These are phyloP conservation scores for Daedaleopsis nitida DNA, from an alignment of 768 basidiomycete genomes.

Conservation along the genomic window DNA sequence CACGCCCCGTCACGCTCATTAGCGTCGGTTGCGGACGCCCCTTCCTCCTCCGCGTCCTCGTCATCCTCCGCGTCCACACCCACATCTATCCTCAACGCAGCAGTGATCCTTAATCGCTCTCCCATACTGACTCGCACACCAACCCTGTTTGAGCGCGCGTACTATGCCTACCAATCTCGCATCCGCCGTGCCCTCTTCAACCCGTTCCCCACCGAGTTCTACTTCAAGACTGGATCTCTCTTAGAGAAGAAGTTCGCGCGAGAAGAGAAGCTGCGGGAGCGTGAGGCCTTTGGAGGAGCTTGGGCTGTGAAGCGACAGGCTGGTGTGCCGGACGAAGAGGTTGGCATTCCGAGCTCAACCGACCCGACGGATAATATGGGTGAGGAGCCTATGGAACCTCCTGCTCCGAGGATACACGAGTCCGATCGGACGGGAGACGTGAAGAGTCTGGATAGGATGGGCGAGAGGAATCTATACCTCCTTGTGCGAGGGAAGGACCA, in stretches of 20 bases:
- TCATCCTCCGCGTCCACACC: constrained; percentile 23
- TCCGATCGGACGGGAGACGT: constrained; percentile 63
- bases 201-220: constrained; percentile 87
- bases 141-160: constrained; percentile 75
- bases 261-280: constrained; percentile 75
- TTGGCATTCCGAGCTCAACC: constrained; percentile 4
- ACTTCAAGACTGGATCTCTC: constrained; percentile 90
- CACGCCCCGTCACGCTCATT: constrained; percentile 25
- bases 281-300: constrained; percentile 63
- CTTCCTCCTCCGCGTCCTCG: constrained; percentile 21
- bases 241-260: constrained; percentile 78
- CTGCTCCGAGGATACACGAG: constrained; percentile 51
- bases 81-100: constrained; percentile 51
- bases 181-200: constrained; percentile 85
- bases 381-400: constrained; percentile 52
- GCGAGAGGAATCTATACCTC: constrained; percentile 89
- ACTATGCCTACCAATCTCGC: constrained; percentile 81
- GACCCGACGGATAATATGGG: constrained; percentile 47
- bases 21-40: constrained; percentile 26
- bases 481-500: constrained; percentile 57
- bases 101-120: constrained; percentile 77
- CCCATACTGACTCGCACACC: constrained; percentile 75
- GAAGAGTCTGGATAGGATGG: constrained; percentile 78
- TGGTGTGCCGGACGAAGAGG: constrained; percentile 5
- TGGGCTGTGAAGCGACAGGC: constrained; percentile 45